Base-by-base conservation (phyloP, 2,329 filamentous ascomycete species). In the Verticillium nonalfalfae region DNA sequence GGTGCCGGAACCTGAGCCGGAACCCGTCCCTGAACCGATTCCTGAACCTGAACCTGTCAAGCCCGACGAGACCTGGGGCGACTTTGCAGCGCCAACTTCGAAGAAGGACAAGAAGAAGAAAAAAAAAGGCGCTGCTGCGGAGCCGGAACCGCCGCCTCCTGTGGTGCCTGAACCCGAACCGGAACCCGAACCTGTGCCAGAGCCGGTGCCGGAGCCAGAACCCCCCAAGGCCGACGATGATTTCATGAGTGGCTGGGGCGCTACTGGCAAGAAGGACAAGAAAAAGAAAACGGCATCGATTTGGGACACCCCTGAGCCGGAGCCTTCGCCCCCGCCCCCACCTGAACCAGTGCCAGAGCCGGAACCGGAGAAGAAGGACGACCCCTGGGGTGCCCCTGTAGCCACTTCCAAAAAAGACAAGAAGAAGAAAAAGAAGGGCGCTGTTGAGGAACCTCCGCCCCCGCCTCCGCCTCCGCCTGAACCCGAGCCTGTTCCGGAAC, bases 201-300 rank as follows among this genome's bases (percentile, higher is more conserved):
- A 64, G n/a, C 63, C 62, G 4, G 57, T 21, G n/a, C 57, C 58
- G 2, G 57, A 26, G 26, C 54, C 54, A 5, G 54, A 33, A n/a
- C 54, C 54, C 34, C 26, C 54, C 2, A 56, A 56, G 33, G 26
- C 33, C 7, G 54, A 56, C n/a, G 40, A 50, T 18, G 40, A 50
- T 18, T 50, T 50, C 81, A 80, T 36, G 83, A 50, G 40, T 21
- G 40, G 40, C 40, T 50, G 40, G 40, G 40, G 40, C 13, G 3
- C 40, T 50, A 50, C 79, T 59, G 75, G 78, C 11, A 84, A 84
- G 68, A 85, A 84, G 64, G 69, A 76, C 61, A 76, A 75, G 67
- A 73, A 74, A 60, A 77, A 76, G 62, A 74, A 75, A 50, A 70
- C 67, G 58, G 65, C 64, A 62, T 68, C 15, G 66, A 70, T 18